These are phyloP conservation scores for Begonia masoniana DNA, from an alignment of 306 rosid genomes.

Conservation along the genomic window DNA sequence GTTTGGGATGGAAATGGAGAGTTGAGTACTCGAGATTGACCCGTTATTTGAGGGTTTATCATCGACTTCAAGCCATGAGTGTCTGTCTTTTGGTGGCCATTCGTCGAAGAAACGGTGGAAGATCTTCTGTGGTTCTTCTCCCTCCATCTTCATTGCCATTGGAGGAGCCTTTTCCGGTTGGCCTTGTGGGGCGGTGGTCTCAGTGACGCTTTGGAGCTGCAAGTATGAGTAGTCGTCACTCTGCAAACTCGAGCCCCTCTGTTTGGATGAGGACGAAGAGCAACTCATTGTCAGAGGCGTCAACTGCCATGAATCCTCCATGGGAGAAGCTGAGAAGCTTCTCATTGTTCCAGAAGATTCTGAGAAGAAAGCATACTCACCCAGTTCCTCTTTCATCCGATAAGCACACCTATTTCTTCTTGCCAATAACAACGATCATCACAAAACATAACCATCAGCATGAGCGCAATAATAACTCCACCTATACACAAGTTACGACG, in stretches of 20 bases:
- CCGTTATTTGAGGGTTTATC: conserved; percentile 50
- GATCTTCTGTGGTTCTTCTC: conserved; percentile 64
- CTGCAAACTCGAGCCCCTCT: conserved; percentile 43
- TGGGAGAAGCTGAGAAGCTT: conserved; percentile 53
- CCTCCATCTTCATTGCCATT: conserved; percentile 18
- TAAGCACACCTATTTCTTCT: conserved; percentile 51
- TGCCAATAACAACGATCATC: not conserved
- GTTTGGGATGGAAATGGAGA: conserved; percentile 79
- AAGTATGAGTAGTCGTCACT: conserved; percentile 39
- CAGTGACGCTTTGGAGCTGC: conserved; percentile 50
- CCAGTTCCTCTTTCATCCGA: conserved; percentile 69
- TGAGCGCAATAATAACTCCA: too few relatives aligned
- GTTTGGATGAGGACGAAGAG: conserved; percentile 52
- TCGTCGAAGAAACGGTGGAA: conserved; percentile 91
- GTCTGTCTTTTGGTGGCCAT: conserved; percentile 65
- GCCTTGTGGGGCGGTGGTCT: conserved; percentile 19
- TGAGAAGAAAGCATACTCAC: conserved; percentile 80
- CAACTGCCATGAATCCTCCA: conserved; percentile 71
- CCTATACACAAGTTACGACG: too few relatives aligned
- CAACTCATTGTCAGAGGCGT: conserved; percentile 75
- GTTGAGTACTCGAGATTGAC: conserved; percentile 54
- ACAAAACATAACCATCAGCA: not conserved
- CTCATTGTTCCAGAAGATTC: conserved; percentile 67
- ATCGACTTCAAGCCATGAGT: conserved; percentile 72
- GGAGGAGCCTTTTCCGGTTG: not conserved